Base-by-base conservation (phyloP, 805 yeast species). In the Lipomyces yamanashiensis region DNA sequence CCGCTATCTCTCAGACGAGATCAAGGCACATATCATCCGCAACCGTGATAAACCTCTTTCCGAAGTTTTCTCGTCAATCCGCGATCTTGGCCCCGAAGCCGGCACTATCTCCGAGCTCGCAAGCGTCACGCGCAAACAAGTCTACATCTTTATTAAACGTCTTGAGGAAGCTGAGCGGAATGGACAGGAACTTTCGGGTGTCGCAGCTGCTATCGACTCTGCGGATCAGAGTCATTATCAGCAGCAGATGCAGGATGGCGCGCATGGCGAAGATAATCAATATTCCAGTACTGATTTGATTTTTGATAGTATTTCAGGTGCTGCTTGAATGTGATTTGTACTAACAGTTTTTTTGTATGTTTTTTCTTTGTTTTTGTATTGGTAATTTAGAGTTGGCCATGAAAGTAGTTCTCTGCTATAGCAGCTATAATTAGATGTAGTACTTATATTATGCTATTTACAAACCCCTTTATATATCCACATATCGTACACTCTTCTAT, bases 91-190 rank as follows among this genome's bases (percentile, higher is more conserved):
- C 33, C 60, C 56, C 2, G 62, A 48, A 13, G 43, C 52, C 17
- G 61, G 53, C 8, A 28, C 48, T 7, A 40, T 44, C 15, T 19
- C 37, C 9, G 67, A 63, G 15, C 49, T 62, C 9, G 37, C 28
- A 10, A 17, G 45, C 19, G 56, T 64, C 7, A 53, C 66, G 13
- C 59, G 68, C 7, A 64, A 64, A 48, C 68, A 64, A 49, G 68
- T 64, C 15, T 64, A 64, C 40, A 64, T 64, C 44, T 64, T 57
- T 34, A 39, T 56, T 8, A 47, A 49, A 28, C 53, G 59, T 7
- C 43, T 47, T 7, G 51, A 56, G 2, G 59, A 56, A 12, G 47
- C 53, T 9, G 59, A 56, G 37, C 47, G 47, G 21, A 21, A 34
- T 10, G 53, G 59, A 10, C 57, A 33, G 2, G 57, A 23, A 2